Base-by-base conservation (phyloP, 495 filamentous ascomycete genomes). In the Mycothermus thermophilus region DNA sequence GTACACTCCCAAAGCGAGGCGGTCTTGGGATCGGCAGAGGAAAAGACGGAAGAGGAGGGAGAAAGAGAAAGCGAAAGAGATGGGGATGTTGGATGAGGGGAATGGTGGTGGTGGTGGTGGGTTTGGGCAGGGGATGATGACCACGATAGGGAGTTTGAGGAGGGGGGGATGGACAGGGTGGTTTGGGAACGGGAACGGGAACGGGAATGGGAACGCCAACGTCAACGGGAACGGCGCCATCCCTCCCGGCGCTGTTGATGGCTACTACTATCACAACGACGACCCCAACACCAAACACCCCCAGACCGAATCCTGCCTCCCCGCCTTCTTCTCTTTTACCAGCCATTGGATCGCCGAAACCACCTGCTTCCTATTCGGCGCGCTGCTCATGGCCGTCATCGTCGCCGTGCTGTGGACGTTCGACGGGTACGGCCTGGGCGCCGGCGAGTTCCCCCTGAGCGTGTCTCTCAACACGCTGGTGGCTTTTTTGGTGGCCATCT, bases 401-500 rank as follows among this genome's bases (percentile, higher is more conserved):
- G 38, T 59, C 14, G 43, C 49, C 5, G 47, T 61, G 4, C 47
- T 66, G 27, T 52, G 44, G 27, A 33, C 43, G 2, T 68, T 58
- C 27, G 55, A 71, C 23, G 57, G 58, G 16, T 40, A 48, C 14
- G 42, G 51, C n/a, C 42, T 64, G 34, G 46, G n/a, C n/a, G n/a
- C n/a, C n/a, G n/a, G 58, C 0, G 52, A 60, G 13, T 67, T 60
- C 61, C 62, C 62, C 1, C 44, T 64, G 31, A 49, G 51, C 11
- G 61, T 70, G 23, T 64, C 62, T 1, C 55, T 69, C 26, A 69
- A 69, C 43, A 51, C 65, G 1, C 35, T 70, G 16, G 31, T 71
- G 0, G 65, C 64, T 0, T 48, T 70, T 4, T 38, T 69, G 12
- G 52, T 47, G 8, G 63, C 63, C 2, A 42, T 65, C 9, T 59